A percentile compares a stretch with the other conserved stretches of the same genome.
phyloP scores from a whole-genome alignment of 23 red algal genomes.

The Pyropia haitanensis region DNA sequence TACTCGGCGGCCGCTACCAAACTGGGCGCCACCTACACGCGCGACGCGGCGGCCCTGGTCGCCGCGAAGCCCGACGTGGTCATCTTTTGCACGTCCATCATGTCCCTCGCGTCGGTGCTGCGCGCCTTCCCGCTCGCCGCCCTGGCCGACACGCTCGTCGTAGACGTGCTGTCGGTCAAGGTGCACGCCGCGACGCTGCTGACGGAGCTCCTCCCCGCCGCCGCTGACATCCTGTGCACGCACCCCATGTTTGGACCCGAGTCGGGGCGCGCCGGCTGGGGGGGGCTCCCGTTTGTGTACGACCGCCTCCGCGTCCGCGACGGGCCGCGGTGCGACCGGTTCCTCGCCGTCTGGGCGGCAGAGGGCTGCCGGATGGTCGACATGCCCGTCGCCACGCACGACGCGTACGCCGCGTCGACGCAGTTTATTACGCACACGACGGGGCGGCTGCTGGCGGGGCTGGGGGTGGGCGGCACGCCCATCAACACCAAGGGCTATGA shows the following conservation, averaged over 20 bases:
- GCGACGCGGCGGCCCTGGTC: slow-evolving; percentile 24
- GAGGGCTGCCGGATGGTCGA: slow-evolving; percentile 83
- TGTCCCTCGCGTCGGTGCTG: slow-evolving; percentile 64
- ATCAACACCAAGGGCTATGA: slow-evolving; percentile 97
- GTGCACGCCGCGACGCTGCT: slow-evolving; percentile 69
- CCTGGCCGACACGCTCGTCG: slow-evolving; percentile 61
- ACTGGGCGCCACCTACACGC: slow-evolving; percentile 63
- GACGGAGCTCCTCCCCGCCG: slow-evolving; percentile 33
- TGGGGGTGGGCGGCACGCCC: slow-evolving; percentile 67
- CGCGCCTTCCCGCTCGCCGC: slow-evolving; percentile 54
- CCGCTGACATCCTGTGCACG: slow-evolving; percentile 83
- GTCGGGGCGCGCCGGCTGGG: slow-evolving; percentile 62
- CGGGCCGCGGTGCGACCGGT: slow-evolving; percentile 31
- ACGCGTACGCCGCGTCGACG: slow-evolving; percentile 79
- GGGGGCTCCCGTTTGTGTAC: slow-evolving; percentile 90
- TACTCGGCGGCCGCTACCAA: slow-evolving; percentile 50
- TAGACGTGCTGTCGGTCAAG: slow-evolving; percentile 95
- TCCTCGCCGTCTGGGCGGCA: slow-evolving; percentile 65
- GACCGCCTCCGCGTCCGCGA: slow-evolving; percentile 63
- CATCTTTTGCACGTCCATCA: slow-evolving; percentile 84
- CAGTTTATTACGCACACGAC: slow-evolving; percentile 89
- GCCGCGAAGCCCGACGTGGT: slow-evolving; percentile 61
- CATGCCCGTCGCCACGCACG: slow-evolving; percentile 74
- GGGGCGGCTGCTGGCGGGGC: slow-evolving; percentile 76
- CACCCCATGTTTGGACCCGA: slow-evolving; percentile 99